A percentile compares a stretch with the other conserved stretches of the same genome.
These are phyloP conservation scores for Podila clonocystis DNA, from an alignment of 192 early-diverging fungal genomes.

Conservation along the genomic window DNA sequence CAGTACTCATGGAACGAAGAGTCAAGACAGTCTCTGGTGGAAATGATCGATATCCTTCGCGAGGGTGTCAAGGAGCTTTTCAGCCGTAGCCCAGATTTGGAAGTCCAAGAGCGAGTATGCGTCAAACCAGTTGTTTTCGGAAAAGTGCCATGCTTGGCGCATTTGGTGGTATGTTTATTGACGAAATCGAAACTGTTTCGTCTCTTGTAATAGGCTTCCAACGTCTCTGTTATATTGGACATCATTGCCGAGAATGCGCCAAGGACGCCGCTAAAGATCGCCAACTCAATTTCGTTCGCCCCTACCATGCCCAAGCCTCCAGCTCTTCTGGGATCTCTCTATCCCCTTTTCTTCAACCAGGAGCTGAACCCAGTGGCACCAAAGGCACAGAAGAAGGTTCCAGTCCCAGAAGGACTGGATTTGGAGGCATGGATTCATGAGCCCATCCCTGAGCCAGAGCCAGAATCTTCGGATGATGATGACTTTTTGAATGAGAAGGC, in stretches of 20 bases:
- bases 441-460: conserved; percentile 71
- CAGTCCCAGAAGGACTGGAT: conserved; percentile 87
- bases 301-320: conserved; percentile 53
- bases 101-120: conserved; percentile 82
- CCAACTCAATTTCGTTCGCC: conserved; percentile 36
- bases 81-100: conserved; percentile 67
- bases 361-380: conserved; percentile 93
- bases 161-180: conserved; percentile 13
- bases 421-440: conserved; percentile 84
- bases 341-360: conserved; percentile 74
- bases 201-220: conserved; percentile 50
- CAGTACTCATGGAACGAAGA: conserved; percentile 62
- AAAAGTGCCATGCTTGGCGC: neutral
- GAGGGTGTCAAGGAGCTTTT: conserved; percentile 60
- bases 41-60: conserved; percentile 55
- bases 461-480: conserved; percentile 54
- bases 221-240: conserved; percentile 59
- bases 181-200: neutral
- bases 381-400: conserved; percentile 90
- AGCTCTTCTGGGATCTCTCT: conserved; percentile 64
- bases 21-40: conserved; percentile 56
- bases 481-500: conserved; percentile 41
- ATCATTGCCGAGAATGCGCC: conserved; percentile 56
- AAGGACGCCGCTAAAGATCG: conserved; percentile 41
- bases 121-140: neutral